A percentile compares a stretch with the other conserved stretches of the same genome.
These are phyloP conservation scores for Hortiboletus flavorubellus DNA, from an alignment of 768 basidiomycete genomes.

Conservation along the genomic window DNA sequence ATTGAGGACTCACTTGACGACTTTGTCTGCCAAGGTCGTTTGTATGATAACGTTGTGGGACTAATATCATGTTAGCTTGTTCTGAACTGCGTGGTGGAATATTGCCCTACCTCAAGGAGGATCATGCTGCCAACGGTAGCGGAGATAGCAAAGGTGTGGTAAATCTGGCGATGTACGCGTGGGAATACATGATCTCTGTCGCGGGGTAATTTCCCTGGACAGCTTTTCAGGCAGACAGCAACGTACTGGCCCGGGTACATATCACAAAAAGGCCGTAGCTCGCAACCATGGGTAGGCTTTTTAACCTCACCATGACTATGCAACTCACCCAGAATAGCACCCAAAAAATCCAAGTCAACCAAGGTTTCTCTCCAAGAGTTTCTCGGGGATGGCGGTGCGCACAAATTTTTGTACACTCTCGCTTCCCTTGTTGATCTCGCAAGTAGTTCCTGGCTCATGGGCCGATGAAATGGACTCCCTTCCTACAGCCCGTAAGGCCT, in stretches of 20 bases:
- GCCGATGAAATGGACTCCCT: slow-evolving; percentile 97
- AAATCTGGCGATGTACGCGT: slow-evolving; percentile 19
- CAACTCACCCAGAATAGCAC: slow-evolving; percentile 48
- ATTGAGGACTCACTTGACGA: slow-evolving; percentile 60
- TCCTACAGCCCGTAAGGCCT: slow-evolving; percentile 84
- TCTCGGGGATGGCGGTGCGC: slow-evolving; percentile 79
- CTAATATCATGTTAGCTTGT: slow-evolving; percentile 38
- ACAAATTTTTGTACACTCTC: slow-evolving; percentile 14
- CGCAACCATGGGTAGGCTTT: slow-evolving; percentile 27
- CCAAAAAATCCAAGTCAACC: slow-evolving; percentile 79
- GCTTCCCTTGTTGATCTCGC: slow-evolving; percentile 14
- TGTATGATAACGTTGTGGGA: slow-evolving; percentile 93
- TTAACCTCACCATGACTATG: background rate
- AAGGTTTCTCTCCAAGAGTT: slow-evolving; percentile 94
- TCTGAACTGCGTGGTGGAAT: background rate
- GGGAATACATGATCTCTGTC: slow-evolving; percentile 24
- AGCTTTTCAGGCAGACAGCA: slow-evolving; percentile 14
- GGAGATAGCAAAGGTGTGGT: background rate
- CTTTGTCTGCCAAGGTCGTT: slow-evolving; percentile 82
- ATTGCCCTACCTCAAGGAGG: slow-evolving; percentile 65
- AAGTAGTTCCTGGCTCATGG: slow-evolving; percentile 86
- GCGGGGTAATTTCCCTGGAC: slow-evolving; percentile 22
- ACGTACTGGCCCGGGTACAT: slow-evolving; percentile 1
- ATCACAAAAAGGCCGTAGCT: slow-evolving; percentile 11
- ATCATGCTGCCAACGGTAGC: slow-evolving; percentile 53